Conservation (phyloP, 345 rosid species). For the Arabis alpina region DNA sequence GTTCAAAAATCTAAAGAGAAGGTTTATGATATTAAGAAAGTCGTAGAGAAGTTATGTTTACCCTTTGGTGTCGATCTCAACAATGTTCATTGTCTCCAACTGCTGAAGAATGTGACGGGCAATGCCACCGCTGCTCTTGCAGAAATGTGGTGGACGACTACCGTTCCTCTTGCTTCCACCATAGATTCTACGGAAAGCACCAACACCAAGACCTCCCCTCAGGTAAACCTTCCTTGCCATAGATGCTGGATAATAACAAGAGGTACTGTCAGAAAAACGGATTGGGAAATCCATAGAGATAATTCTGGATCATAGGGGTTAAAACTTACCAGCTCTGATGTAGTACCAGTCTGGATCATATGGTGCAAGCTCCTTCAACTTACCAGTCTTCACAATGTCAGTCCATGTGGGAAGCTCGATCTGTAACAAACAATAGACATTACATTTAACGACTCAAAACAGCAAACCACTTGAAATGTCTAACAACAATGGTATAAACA, state of each 20-base stretch:
- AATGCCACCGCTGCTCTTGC: constrained; percentile 88
- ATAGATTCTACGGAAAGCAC: constrained; percentile 79
- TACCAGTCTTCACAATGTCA: constrained; percentile 84
- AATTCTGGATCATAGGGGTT: constrained; percentile 83
- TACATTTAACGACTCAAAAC: neutral
- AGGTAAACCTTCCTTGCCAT: constrained; percentile 92
- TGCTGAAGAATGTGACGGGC: constrained; percentile 90
- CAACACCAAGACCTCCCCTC: constrained; percentile 93
- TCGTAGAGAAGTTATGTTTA: constrained; percentile 1
- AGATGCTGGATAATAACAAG: constrained; percentile 53
- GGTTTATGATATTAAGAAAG: neutral
- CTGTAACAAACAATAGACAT: constrained; percentile 38
- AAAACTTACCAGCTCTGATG: constrained; percentile 65
- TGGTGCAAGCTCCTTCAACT: constrained; percentile 85
- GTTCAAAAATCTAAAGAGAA: neutral
- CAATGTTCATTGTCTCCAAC: constrained; percentile 68
- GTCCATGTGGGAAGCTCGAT: constrained; percentile 92
- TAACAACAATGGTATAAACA: no score
- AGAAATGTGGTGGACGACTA: constrained; percentile 80
- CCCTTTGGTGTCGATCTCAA: constrained; percentile 73
- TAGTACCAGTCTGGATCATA: constrained; percentile 94
- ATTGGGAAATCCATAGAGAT: constrained; percentile 34
- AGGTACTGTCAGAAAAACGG: neutral
- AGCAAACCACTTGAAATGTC: no score
- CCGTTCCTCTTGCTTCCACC: constrained; percentile 92